A percentile compares a stretch with the other conserved stretches of the same genome.
Conservation (phyloP, 768 basidiomycete species). For the Crucibulum laeve region DNA sequence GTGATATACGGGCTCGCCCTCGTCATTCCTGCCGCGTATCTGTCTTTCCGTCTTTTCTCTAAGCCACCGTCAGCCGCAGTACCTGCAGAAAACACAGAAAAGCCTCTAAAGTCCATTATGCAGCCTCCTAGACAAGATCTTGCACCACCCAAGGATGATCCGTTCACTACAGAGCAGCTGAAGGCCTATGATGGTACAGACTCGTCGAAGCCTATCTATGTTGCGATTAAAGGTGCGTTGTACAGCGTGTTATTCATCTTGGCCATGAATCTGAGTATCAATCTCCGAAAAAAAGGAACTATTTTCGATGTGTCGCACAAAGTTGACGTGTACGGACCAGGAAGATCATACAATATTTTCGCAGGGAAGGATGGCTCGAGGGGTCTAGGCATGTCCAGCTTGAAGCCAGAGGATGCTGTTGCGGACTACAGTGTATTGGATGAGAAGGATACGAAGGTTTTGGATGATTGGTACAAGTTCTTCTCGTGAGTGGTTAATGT, state of each 20-base stretch:
- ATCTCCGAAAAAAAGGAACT: slow-evolving; percentile 51
- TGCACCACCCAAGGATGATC: slow-evolving; percentile 70
- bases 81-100: slow-evolving; percentile 22
- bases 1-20: slow-evolving; percentile 21
- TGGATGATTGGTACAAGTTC: slow-evolving; percentile 89
- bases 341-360: slow-evolving; percentile 77
- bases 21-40: slow-evolving; percentile 18
- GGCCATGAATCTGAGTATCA: background rate
- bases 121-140: slow-evolving; percentile 59
- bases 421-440: slow-evolving; percentile 78
- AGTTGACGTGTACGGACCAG: slow-evolving; percentile 84
- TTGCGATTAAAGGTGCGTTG: slow-evolving; percentile 81
- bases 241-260: background rate
- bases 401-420: slow-evolving; percentile 82
- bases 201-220: slow-evolving; percentile 69
- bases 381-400: slow-evolving; percentile 85
- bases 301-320: slow-evolving; percentile 90
- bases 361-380: slow-evolving; percentile 92
- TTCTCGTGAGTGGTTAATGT: slow-evolving; percentile 59
- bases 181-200: slow-evolving; percentile 69
- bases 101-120: slow-evolving; percentile 59
- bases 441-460: slow-evolving; percentile 68
- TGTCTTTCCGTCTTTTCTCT: slow-evolving; percentile 15
- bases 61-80: slow-evolving; percentile 6
- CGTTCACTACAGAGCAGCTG: slow-evolving; percentile 67